Percentiles rank a stretch among this genome's conserved stretches.
phyloP scores from a whole-genome alignment of 2,329 filamentous ascomycete genomes.

The Celoporthe dispersa region DNA sequence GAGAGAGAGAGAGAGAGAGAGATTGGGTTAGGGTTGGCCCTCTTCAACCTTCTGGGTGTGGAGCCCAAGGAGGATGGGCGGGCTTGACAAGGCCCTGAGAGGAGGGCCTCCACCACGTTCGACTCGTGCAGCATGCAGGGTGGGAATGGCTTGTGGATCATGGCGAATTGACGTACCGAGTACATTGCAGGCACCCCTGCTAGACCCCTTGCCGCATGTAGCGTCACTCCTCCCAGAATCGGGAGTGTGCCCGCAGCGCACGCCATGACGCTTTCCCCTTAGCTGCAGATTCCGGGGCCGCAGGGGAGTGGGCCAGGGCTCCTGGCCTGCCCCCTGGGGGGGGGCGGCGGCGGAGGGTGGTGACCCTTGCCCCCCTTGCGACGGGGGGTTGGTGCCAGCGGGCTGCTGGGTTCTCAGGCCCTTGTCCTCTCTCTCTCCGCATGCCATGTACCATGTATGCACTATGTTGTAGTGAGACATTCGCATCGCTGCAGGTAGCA shows the following conservation, averaged over 20 bases:
- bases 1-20: neutral
- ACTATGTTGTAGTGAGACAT: neutral
- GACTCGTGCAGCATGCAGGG: conserved; percentile 31
- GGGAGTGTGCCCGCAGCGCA: conserved; percentile 25
- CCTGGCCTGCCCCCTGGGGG: neutral
- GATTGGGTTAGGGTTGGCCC: conserved; percentile 30
- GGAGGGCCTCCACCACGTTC: conserved; percentile 22
- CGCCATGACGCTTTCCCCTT: conserved; percentile 30
- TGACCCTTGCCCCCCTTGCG: neutral
- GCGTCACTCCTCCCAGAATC: conserved; percentile 27
- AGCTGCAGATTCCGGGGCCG: conserved; percentile 30
- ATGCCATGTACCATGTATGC: conserved; percentile 1
- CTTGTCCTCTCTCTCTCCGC: conserved; percentile 3
- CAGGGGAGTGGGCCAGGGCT: conserved; percentile 22
- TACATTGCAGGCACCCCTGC: conserved; percentile 20
- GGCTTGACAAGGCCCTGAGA: conserved; percentile 30
- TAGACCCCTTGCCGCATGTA: conserved; percentile 15
- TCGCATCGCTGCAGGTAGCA: conserved; percentile 9
- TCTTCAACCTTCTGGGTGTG: neutral
- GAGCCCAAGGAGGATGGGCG: conserved; percentile 18
- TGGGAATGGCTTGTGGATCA: conserved; percentile 22
- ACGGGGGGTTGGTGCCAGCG: conserved; percentile 10
- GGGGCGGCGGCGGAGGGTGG: neutral
- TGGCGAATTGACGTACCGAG: conserved; percentile 19
- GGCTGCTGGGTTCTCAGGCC: neutral